A percentile compares a stretch with the other conserved stretches of the same genome.
These are phyloP conservation scores for Fistulina hepatica DNA, from an alignment of 1,284 basidiomycete species.

Conservation along the genomic window DNA sequence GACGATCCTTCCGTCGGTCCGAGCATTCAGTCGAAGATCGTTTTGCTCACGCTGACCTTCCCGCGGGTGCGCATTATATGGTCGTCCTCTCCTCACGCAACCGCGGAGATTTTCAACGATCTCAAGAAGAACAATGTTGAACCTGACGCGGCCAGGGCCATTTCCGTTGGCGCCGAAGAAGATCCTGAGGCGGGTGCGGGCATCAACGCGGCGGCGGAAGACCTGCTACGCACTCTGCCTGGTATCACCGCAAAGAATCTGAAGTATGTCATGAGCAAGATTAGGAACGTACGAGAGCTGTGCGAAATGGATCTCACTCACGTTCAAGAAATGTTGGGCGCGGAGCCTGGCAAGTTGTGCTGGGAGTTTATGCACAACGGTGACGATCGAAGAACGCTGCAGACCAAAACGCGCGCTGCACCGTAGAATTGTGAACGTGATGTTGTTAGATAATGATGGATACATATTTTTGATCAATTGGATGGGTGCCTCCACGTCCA, in stretches of 20 bases:
- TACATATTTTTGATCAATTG: too few species aligned
- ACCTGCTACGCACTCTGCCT: conserved; percentile 62
- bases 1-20: conserved; percentile 28
- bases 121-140: conserved; percentile 80
- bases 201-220: conserved; percentile 65
- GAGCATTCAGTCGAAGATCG: conserved; percentile 81
- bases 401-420: background rate
- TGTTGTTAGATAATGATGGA: too few species aligned
- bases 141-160: conserved; percentile 69
- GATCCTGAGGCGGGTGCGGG: conserved; percentile 54
- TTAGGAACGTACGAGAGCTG: conserved; percentile 67
- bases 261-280: conserved; percentile 75
- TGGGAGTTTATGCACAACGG: conserved; percentile 77
- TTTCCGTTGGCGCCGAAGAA: conserved; percentile 72
- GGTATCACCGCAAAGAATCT: conserved; percentile 82
- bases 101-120: conserved; percentile 87
- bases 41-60: conserved; percentile 82
- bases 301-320: conserved; percentile 54
- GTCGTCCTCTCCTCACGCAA: conserved; percentile 92
- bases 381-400: conserved; percentile 22
- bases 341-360: conserved; percentile 71
- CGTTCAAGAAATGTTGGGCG: conserved; percentile 72
- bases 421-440: too few species aligned
- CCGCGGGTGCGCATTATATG: conserved; percentile 90
- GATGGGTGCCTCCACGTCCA: too few species aligned